These are phyloP conservation scores for Garcia nutans DNA, from an alignment of 345 rosid species.

Conservation along the genomic window DNA sequence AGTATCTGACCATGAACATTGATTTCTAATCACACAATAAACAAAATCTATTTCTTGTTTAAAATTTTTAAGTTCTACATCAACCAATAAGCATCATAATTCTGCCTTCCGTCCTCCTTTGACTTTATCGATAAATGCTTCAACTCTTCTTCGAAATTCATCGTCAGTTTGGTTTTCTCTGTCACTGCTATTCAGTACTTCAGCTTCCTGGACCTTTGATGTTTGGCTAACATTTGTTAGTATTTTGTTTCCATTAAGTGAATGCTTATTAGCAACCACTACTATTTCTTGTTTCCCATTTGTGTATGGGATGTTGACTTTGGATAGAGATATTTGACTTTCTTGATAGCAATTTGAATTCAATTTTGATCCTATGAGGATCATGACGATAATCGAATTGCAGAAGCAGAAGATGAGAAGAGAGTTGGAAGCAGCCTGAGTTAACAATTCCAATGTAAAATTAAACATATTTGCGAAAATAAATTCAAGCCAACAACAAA, in stretches of 20 bases:
- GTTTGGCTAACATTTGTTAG: not conserved
- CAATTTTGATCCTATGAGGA: constrained; percentile 40
- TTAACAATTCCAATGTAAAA: constrained; percentile 32
- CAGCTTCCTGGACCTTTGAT: constrained; percentile 1
- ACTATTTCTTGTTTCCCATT: not conserved
- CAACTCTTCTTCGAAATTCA: constrained; percentile 54
- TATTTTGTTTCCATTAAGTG: not conserved
- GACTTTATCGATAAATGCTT: constrained; percentile 57
- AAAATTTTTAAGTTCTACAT: too few species aligned
- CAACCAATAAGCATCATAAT: constrained; percentile 15
- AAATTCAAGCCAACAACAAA: not conserved
- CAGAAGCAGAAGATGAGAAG: constrained; percentile 48
- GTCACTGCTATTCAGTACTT: not conserved
- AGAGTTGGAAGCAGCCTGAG: constrained; percentile 43
- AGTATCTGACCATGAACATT: too few species aligned
- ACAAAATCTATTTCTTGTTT: too few species aligned
- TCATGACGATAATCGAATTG: constrained; percentile 45
- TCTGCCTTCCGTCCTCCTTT: constrained; percentile 60
- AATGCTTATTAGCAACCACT: not conserved
- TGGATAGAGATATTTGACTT: constrained; percentile 10
- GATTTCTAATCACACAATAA: too few species aligned
- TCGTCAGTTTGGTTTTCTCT: not conserved
- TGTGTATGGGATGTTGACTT: not conserved
- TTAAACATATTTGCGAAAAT: constrained; percentile 28
- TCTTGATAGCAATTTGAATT: constrained; percentile 12